These are phyloP conservation scores for Climacium dendroides DNA, from an alignment of 225 moss, liverwort and hornwort species.

Conservation along the genomic window DNA sequence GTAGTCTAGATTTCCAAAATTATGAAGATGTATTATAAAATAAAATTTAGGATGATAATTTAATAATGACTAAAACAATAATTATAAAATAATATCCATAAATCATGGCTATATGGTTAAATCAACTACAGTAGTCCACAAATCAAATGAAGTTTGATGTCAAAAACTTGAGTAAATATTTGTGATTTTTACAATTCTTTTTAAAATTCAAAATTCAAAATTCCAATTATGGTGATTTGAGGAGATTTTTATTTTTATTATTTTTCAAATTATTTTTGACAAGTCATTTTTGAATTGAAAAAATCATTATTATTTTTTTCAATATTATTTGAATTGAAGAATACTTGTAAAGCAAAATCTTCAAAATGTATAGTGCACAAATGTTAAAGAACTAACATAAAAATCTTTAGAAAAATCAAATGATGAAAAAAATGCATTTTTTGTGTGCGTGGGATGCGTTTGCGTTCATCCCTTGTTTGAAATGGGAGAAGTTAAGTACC, in stretches of 20 bases:
- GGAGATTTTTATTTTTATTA: not conserved
- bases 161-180: too few relatives aligned
- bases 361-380: not conserved
- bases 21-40: too few relatives aligned
- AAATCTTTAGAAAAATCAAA: not conserved
- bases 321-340: not conserved
- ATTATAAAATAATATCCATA: not conserved
- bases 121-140: too few relatives aligned
- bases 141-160: too few relatives aligned
- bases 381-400: not conserved
- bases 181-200: too few relatives aligned
- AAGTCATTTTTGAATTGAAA: not conserved
- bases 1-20: not conserved
- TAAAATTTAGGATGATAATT: too few relatives aligned
- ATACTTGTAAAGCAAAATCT: not conserved
- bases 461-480: not conserved
- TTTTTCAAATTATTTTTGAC: accelerated
- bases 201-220: too few relatives aligned
- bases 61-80: not conserved
- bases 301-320: not conserved
- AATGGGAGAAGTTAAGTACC: too few relatives aligned
- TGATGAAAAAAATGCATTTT: not conserved
- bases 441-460: not conserved
- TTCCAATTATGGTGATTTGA: not conserved
- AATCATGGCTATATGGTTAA: not conserved